Evolutionary conservation across 192 early-diverging fungal species (phyloP), one percentile per base, ranked within the genome.

Genomic region (Fimicolochytrium jonesii): DNA sequence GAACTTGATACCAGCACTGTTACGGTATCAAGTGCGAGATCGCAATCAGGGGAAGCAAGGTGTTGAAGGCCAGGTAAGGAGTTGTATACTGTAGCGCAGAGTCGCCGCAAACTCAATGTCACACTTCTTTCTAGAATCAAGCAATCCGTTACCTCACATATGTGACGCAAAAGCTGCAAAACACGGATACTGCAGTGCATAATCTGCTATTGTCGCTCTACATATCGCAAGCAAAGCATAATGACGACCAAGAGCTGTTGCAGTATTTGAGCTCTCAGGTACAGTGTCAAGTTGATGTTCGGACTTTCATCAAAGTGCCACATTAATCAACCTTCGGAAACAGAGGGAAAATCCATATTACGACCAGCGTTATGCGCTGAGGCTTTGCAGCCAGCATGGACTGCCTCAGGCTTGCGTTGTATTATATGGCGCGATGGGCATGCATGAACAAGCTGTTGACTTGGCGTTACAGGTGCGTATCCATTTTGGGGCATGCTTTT

Each of bases 371-470:
- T 95, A 95, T 69, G 94, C 94, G 0, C 64, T 99, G 32, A 77
- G 96, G 32, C 78, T 97, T 34, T 95, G 93, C 64, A 91, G 83
- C 30, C 88, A 92, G 31, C 84, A 87, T 60, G 72, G 83, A 28
- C 81, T 94, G 35, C 84, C 89, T 22, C 89, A 91, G 67, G 89
- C 90, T 49, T 94, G 89, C 69, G 89, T 99, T 34, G 83, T 92
- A 56, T 77, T 98, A 34, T 97, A 94, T 75, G 87, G 89, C 34
- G 77, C 87, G 37, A 80, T 98, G 73, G 87, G 87, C 23, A 78
- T 93, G 35, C 88, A 90, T 59, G 94, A 97, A 57, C 91, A 96
- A 45, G 96, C 96, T 0, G 92, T 98, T 3, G 84, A 92, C 59
- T 70, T 95, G 54, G 88, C 94, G 6, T 73, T 98, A 35, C 83